Evolutionary conservation across 1,139 yeast species (phyloP).

Genomic region (Geotrichum fermentans): DNA sequence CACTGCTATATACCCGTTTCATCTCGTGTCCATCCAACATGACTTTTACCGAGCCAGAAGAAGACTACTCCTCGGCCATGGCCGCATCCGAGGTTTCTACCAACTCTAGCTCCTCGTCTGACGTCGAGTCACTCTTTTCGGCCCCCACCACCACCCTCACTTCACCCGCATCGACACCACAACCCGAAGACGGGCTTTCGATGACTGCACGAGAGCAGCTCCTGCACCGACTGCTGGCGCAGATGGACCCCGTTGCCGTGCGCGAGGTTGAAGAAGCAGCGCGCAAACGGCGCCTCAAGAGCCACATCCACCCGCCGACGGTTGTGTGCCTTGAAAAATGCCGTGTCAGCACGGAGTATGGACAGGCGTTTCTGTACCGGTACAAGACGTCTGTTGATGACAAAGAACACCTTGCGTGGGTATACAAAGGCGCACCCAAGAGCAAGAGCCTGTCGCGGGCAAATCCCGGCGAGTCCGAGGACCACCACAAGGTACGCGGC

Average conservation of each 20-base stretch:
- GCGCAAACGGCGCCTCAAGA: constrained; percentile 14
- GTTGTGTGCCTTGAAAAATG: constrained; percentile 93
- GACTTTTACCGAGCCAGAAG: background rate
- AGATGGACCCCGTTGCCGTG: constrained; percentile 11
- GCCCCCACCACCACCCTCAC: background rate
- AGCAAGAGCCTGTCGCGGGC: constrained; percentile 63
- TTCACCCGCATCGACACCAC: constrained; percentile 4
- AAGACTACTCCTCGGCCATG: background rate
- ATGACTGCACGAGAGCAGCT: constrained; percentile 6
- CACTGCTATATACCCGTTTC: background rate
- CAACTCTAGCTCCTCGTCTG: background rate
- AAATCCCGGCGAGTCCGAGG: constrained; percentile 71
- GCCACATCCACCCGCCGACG: constrained; percentile 47
- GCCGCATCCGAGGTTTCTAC: background rate
- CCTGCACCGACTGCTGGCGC: constrained; percentile 10
- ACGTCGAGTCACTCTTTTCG: constrained; percentile 2
- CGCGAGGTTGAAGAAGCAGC: constrained; percentile 9
- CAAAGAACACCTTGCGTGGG: constrained; percentile 95
- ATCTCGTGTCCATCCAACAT: background rate
- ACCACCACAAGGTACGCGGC: constrained; percentile 95
- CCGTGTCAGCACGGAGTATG: constrained; percentile 83
- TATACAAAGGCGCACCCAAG: constrained; percentile 86
- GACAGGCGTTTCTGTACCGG: constrained; percentile 86
- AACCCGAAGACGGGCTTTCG: constrained; percentile 3
- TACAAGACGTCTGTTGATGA: constrained; percentile 80